Base-by-base conservation (phyloP, 1,284 basidiomycete species). In the Cutaneotrichosporon dermatis region DNA sequence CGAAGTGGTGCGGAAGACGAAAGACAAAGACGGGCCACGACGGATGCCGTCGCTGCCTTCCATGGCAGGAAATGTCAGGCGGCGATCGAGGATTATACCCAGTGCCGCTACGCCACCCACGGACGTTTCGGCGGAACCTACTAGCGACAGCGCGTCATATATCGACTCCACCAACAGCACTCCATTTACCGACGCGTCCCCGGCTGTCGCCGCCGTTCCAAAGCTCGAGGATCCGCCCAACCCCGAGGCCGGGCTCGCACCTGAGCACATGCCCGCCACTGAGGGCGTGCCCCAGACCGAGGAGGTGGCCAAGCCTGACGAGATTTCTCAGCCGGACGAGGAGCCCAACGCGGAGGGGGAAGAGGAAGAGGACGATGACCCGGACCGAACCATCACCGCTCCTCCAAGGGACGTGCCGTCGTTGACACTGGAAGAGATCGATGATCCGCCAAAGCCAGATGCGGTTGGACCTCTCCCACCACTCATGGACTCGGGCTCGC, bases 51-150 rank as follows among this genome's bases (percentile, higher is more conserved):
- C 58, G 10, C 55, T 59, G 49, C 57, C 57, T 12, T 35, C 46
- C 12, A 51, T 55, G 52, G 55, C 64, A 2, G 50, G 50, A 11
- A 8, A 10, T 5, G 8, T 33, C 33, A 72, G 70, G 61, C 66
- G 60, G 1, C 64, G 73, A 8, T 72, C 75, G 3, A 67, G 67
- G 7, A 74, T 74, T 3, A 56, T 73, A 25, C 16, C 39, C 15
- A 37, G 9, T 4, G 37, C 6, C 39, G 11, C 15, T 10, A 33
- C 50, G 9, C 15, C 39, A 12, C 37, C 37, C 15, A 40, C 50
- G 16, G 50, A 51, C 39, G 34, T n/a, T 7, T 51, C 39, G 39
- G 50, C 37, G 25, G 50, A 41, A 10, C 39, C 50, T 1, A 39
- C 50, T 5, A 51, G 50, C 39, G 39, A 40, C 6, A 41, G 16